Evolutionary conservation across 2,329 filamentous ascomycete genomes (phyloP).

Genomic region (Fusarium begoniae): DNA sequence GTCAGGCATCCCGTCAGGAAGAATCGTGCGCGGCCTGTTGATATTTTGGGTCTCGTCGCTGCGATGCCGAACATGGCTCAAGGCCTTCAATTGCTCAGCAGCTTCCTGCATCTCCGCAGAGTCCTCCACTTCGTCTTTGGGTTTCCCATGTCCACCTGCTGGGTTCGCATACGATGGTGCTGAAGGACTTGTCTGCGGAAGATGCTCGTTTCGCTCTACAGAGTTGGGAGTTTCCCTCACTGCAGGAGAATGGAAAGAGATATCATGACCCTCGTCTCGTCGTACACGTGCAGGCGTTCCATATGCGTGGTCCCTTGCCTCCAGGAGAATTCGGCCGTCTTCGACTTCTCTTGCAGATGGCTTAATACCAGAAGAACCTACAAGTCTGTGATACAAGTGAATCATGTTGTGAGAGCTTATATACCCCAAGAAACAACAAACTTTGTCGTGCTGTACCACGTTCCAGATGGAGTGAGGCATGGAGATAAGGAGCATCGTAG

Average conservation of each 20-base stretch:
- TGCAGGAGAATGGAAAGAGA: conserved; percentile 35
- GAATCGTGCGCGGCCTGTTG: conserved; percentile 49
- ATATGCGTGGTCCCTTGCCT: conserved; percentile 59
- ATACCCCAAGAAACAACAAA: conserved; percentile 72
- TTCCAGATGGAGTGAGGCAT: conserved; percentile 73
- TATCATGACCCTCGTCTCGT: conserved; percentile 44
- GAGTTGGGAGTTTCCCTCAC: conserved; percentile 37
- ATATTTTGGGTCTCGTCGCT: conserved; percentile 55
- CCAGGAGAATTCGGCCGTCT: conserved; percentile 65
- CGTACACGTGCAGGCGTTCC: conserved; percentile 45
- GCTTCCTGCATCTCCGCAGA: conserved; percentile 76
- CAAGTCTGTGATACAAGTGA: conserved; percentile 67
- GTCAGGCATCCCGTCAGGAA: conserved; percentile 52
- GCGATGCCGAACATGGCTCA: conserved; percentile 69
- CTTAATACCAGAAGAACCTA: conserved; percentile 56
- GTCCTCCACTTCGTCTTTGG: conserved; percentile 59
- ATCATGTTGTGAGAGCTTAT: conserved; percentile 75
- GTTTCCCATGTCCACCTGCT: conserved; percentile 38
- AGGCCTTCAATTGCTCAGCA: conserved; percentile 71
- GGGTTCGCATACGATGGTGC: conserved; percentile 33
- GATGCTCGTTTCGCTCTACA: conserved; percentile 38
- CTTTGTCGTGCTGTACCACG: conserved; percentile 71
- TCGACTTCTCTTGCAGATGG: conserved; percentile 64
- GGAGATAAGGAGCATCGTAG: conserved; percentile 72
- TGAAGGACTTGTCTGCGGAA: conserved; percentile 44